Conservation (phyloP, 2,329 filamentous ascomycete genomes). For the Sclerotinia subarctica region DNA sequence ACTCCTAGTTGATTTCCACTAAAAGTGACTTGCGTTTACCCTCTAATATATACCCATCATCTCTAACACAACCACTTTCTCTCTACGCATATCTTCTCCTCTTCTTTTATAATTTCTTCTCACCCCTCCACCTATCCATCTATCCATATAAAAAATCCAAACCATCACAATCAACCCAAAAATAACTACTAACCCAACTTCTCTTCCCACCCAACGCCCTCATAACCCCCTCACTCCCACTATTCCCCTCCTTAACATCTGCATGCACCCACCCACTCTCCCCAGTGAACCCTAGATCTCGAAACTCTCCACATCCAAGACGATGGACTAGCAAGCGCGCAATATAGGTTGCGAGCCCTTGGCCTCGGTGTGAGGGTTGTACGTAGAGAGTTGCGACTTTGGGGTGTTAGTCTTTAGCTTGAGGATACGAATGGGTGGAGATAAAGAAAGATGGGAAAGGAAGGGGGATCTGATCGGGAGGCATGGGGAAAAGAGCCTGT, state of each 20-base stretch:
- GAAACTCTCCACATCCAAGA: slow-evolving; percentile 29
- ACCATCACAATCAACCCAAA: slow-evolving; percentile 31
- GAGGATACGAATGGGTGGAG: not conserved
- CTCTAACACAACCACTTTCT: no score
- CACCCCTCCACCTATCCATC: not conserved
- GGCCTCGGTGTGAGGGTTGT: slow-evolving; percentile 31
- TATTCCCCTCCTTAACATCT: slow-evolving; percentile 36
- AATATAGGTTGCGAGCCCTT: slow-evolving; percentile 33
- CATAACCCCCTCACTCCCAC: slow-evolving; percentile 37
- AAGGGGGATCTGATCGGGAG: no score
- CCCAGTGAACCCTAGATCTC: slow-evolving; percentile 32
- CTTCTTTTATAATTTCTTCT: no score
- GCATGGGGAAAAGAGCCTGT: no score
- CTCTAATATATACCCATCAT: no score
- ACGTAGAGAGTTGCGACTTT: slow-evolving; percentile 36
- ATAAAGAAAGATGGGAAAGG: no score
- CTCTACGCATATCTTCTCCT: no score
- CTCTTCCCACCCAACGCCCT: slow-evolving; percentile 29
- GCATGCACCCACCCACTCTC: slow-evolving; percentile 35
- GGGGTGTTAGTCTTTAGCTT: not conserved
- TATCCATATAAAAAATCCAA: not conserved
- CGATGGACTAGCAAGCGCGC: slow-evolving; percentile 28
- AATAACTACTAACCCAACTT: slow-evolving; percentile 29
- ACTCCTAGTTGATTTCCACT: no score
- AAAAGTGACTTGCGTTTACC: no score